Evolutionary conservation across 1,284 basidiomycete genomes (phyloP).

Genomic region (Testicularia cyperi): DNA sequence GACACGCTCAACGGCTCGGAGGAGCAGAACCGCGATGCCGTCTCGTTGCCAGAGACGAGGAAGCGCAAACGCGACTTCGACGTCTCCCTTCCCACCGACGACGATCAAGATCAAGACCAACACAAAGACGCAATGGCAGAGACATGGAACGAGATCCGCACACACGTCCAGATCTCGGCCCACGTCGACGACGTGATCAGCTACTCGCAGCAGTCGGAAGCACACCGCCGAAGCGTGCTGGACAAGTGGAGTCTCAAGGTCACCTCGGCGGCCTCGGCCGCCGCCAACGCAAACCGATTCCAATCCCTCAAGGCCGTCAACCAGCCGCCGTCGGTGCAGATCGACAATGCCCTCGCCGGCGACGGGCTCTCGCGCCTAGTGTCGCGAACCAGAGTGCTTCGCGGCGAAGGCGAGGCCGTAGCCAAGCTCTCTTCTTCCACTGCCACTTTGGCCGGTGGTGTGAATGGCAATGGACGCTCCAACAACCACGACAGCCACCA

Average conservation of each 20-base stretch:
- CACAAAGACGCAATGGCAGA: too few relatives aligned
- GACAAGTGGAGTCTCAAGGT: slow-evolving; percentile 48
- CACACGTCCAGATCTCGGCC: slow-evolving; percentile 24
- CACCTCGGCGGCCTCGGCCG: slow-evolving; percentile 20
- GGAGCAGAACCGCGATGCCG: not conserved
- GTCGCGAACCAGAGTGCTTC: slow-evolving; percentile 47
- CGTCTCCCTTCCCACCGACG: slow-evolving; percentile 8
- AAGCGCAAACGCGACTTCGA: slow-evolving; percentile 35
- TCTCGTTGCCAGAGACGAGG: slow-evolving; percentile 7
- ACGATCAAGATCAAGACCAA: slow-evolving; percentile 12
- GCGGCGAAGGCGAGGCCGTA: slow-evolving; percentile 17
- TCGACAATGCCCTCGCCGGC: slow-evolving; percentile 42
- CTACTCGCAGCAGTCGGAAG: slow-evolving; percentile 16
- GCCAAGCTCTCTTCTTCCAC: too few relatives aligned
- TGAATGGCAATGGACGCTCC: not conserved
- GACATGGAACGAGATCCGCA: slow-evolving; percentile 19
- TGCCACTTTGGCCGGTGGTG: too few relatives aligned
- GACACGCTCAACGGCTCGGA: slow-evolving; percentile 2
- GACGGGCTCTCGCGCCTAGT: slow-evolving; percentile 47
- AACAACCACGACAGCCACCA: not conserved
- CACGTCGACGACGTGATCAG: slow-evolving; percentile 16
- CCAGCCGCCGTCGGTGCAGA: slow-evolving; percentile 42
- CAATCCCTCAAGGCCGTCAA: slow-evolving; percentile 46
- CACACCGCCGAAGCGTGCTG: slow-evolving; percentile 26
- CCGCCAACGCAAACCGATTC: slow-evolving; percentile 31